Base-by-base conservation (phyloP, 805 yeast species). In the Kurtzmaniella cleridarum region DNA sequence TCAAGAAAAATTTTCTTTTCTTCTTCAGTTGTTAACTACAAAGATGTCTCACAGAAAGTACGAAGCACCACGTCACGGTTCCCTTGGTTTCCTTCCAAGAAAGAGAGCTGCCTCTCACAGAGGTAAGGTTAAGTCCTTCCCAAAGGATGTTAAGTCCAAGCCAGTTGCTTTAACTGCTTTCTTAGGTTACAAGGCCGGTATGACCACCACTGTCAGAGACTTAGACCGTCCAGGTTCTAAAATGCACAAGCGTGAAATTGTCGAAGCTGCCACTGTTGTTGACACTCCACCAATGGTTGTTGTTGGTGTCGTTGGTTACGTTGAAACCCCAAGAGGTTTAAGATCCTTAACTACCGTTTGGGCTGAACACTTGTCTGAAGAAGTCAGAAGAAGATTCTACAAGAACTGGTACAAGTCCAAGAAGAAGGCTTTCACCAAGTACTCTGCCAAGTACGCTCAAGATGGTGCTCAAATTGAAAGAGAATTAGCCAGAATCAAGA, bases 21-120 rank as follows among this genome's bases (percentile, higher is more conserved):
- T 40, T 50, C 60, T 28, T 47, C 40, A 59, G 62, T 55, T 59
- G 60, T 54, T 53, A 40, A 51, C 48, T 50, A 47, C 50, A 45
- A 62, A 50, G 49, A 93, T 93, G 99, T 93, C 98, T 73, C 99
- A 93, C 93, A 88, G 99, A 85, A 93, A 93, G 84, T 93, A 69
- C 93, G 98, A 93, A 87, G 95, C 93, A 64, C 99, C 99, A 81
- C 89, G 99, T 81, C 98, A 93, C 90, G 99, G 99, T 76, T 91
- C 95, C 74, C 80, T 93, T 73, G 98, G 98, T 69, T 93, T 89
- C 96, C 80, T 84, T 64, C 98, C 99, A 84, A 89, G 96, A 83
- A 93, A 93, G 96, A 89, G 98, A 82, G 89, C 98, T 69, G 82
- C 95, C 74, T 79, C 84, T 70, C 93, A 88, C 79, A 87, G 95